Conservation (phyloP, 2,329 filamentous ascomycete species). For the Fusarium guadeloupense region DNA sequence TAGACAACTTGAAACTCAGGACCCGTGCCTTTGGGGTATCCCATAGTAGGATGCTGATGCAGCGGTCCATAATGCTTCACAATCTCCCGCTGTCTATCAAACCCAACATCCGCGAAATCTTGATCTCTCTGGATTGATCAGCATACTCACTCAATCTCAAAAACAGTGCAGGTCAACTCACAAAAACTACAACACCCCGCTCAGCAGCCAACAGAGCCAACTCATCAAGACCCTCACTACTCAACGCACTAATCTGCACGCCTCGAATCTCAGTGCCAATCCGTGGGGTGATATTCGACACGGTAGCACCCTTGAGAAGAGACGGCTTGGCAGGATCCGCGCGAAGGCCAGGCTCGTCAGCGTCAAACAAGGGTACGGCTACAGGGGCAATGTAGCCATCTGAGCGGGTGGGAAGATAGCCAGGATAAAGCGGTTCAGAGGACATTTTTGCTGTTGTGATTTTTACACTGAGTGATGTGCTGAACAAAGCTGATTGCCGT, state of each 20-base stretch:
- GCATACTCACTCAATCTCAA: not conserved
- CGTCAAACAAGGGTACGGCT: conserved; percentile 42
- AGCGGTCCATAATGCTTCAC: conserved; percentile 46
- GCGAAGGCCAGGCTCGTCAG: conserved; percentile 44
- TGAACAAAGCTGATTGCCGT: not conserved
- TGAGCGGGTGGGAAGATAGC: conserved; percentile 46
- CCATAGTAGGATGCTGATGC: conserved; percentile 47
- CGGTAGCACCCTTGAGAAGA: conserved; percentile 30
- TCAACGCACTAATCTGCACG: conserved; percentile 43
- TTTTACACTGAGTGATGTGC: not conserved
- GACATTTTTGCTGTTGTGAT: conserved; percentile 10
- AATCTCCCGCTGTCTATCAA: conserved; percentile 44
- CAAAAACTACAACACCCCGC: conserved; percentile 47
- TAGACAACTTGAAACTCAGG: conserved; percentile 48
- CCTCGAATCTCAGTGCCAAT: conserved; percentile 45
- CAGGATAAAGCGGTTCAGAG: conserved; percentile 44
- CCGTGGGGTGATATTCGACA: conserved; percentile 42
- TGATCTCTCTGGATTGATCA: conserved; percentile 41
- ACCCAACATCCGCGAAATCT: conserved; percentile 46
- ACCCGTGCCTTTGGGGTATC: conserved; percentile 44
- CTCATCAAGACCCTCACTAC: conserved; percentile 42
- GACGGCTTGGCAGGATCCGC: conserved; percentile 42
- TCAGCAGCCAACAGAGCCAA: conserved; percentile 45
- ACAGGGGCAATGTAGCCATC: conserved; percentile 43
- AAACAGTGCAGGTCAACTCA: conserved; percentile 8